Percentiles rank a stretch among this genome's conserved stretches.
Evolutionary conservation across 2,329 filamentous ascomycete genomes (phyloP).

Genomic region (Pezicula radicicola): DNA sequence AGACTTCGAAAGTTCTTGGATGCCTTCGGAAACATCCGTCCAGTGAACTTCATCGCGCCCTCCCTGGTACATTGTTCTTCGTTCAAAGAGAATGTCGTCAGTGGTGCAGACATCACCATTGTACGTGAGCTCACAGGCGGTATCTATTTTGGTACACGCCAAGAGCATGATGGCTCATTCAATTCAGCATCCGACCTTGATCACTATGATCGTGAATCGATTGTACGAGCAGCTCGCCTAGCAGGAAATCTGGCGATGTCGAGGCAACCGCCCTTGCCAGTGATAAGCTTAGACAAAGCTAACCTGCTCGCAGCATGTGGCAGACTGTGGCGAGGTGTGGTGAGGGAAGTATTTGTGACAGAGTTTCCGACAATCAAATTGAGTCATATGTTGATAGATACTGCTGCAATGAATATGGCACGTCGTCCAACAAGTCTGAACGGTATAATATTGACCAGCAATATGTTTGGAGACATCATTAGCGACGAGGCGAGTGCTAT

Average conservation of each 20-base stretch:
- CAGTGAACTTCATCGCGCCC: background rate
- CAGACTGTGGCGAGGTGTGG: conserved; percentile 1
- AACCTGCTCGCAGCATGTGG: conserved; percentile 1
- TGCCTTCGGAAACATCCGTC: conserved; percentile 1
- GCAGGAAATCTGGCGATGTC: background rate
- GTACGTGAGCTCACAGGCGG: conserved; percentile 1
- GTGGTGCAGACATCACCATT: conserved; percentile 1
- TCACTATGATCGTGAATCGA: background rate
- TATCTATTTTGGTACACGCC: conserved; percentile 1
- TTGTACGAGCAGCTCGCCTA: conserved; percentile 1
- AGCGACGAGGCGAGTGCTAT: conserved; percentile 1
- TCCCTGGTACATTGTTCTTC: background rate
- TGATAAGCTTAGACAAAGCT: conserved; percentile 2
- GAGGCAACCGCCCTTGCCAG: background rate
- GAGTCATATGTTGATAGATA: background rate
- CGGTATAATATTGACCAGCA: background rate
- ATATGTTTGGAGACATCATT: conserved; percentile 4
- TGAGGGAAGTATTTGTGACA: background rate
- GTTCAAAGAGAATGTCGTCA: background rate
- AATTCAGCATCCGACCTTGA: background rate
- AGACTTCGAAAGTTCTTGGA: background rate
- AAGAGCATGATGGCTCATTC: conserved; percentile 1
- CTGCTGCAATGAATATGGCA: conserved; percentile 1
- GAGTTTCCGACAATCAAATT: conserved; percentile 1
- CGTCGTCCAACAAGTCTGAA: background rate